A percentile compares a stretch with the other conserved stretches of the same genome.
phyloP scores from a whole-genome alignment of 768 basidiomycete species.

The Xerocomellus amylosporus region DNA sequence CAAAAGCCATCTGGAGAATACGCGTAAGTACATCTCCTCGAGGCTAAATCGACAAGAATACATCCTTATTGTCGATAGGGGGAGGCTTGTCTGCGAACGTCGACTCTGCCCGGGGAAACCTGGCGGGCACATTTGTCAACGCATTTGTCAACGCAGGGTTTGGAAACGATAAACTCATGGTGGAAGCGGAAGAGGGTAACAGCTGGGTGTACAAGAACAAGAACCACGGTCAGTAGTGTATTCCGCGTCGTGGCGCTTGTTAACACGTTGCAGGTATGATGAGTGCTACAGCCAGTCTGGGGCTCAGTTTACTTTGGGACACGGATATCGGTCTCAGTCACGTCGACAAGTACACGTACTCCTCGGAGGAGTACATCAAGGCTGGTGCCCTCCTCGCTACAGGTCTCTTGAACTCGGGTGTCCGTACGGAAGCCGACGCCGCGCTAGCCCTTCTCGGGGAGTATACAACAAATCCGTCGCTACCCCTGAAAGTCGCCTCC shows the following conservation, averaged over 20 bases:
- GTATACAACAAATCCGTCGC: slow-evolving; percentile 83
- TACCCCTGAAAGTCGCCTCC: slow-evolving; percentile 79
- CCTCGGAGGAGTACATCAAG: slow-evolving; percentile 95
- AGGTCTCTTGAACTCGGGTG: slow-evolving; percentile 85
- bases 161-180: slow-evolving; percentile 98
- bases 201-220: slow-evolving; percentile 99
- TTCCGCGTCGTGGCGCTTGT: not conserved
- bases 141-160: slow-evolving; percentile 99
- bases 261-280: slow-evolving; percentile 69
- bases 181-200: slow-evolving; percentile 91
- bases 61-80: slow-evolving; percentile 37
- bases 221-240: slow-evolving; percentile 72
- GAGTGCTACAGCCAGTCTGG: slow-evolving; percentile 92
- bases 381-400: slow-evolving; percentile 94
- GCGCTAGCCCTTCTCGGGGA: slow-evolving; percentile 89
- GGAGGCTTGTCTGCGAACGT: slow-evolving; percentile 69
- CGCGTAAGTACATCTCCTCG: slow-evolving; percentile 47
- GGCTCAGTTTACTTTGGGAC: slow-evolving; percentile 93
- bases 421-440: slow-evolving; percentile 91
- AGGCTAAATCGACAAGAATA: not conserved
- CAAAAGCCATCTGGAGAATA: slow-evolving; percentile 92
- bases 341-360: slow-evolving; percentile 97
- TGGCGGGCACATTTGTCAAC: slow-evolving; percentile 97
- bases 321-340: slow-evolving; percentile 91
- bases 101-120: slow-evolving; percentile 90